Base-by-base conservation (phyloP, 2,329 filamentous ascomycete species). In the Furcasterigmium sp. region DNA sequence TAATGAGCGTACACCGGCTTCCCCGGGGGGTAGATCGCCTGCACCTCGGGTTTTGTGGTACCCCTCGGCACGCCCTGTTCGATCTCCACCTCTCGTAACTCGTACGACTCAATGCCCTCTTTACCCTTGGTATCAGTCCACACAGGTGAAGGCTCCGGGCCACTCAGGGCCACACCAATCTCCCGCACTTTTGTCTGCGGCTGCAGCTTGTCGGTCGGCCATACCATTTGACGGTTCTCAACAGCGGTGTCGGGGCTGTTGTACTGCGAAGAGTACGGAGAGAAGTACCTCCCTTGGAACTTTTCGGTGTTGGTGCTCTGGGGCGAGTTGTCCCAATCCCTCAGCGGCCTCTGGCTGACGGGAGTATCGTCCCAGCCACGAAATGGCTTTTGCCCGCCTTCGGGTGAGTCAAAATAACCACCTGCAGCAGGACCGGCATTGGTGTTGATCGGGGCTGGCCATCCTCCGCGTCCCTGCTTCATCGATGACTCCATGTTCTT, bases 181-280 rank as follows among this genome's bases (percentile, higher is more conserved):
- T 61, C 62, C 41, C 58, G 53, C 14, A 56, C 51, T 47, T 60
- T 58, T 2, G 37, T 37, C 19, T 44, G 45, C 15, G 51, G 51
- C 11, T 50, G 43, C 28, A 56, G 53, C 45, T 58, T 50, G 2
- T 37, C 36, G 9, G 9, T 15, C 9, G 66, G 70, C 70, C 69
- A 72, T 14, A 58, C 52, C 50, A 58, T 56, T 9, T 52, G 49
- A 0, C 56, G 52, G 2, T 51, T 55, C 28, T 72, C 70, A 1
- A 59, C 60, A 0, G 62, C 70, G 42, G 67, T 75, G 46, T 78
- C 66, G 1, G 79, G 79, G 52, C 76, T 81, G 57, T 67, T 78
- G 60, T 72, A 82, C 46, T 79, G 75, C 32, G 76, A 80, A 17
- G 67, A 69, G 54, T 82, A 83, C 0, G 80, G 79, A 4, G 76